These are phyloP conservation scores for Sungouiella blattae DNA, from an alignment of 805 yeast genomes.

Conservation along the genomic window DNA sequence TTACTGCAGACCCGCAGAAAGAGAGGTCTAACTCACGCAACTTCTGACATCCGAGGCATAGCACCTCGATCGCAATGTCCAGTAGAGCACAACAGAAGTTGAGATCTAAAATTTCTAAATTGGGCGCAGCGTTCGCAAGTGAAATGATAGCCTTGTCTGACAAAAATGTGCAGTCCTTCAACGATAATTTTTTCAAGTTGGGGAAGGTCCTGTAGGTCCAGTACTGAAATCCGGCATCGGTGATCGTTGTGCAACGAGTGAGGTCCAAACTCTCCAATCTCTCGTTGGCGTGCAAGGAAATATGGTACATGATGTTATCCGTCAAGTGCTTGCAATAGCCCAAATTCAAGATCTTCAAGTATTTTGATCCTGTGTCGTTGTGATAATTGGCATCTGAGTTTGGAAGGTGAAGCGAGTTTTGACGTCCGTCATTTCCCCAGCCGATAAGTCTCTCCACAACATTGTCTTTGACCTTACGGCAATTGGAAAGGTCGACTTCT, in stretches of 20 bases:
- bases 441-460: conserved; percentile 70
- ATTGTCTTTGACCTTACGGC: conserved; percentile 69
- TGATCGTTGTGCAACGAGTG: conserved; percentile 74
- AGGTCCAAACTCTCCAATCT: conserved; percentile 56
- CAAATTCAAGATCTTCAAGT: conserved; percentile 49
- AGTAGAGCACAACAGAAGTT: conserved; percentile 75
- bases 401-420: conserved; percentile 6
- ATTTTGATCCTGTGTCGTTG: conserved; percentile 53
- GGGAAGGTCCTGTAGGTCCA: conserved; percentile 62
- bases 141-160: conserved; percentile 63
- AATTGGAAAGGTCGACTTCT: conserved; percentile 65
- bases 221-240: conserved; percentile 66
- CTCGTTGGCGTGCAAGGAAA: conserved; percentile 56
- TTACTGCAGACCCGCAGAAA: conserved; percentile 77
- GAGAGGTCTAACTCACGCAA: conserved; percentile 55
- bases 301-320: conserved; percentile 61
- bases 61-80: conserved; percentile 63
- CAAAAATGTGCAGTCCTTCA: conserved; percentile 72
- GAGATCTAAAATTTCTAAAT: conserved; percentile 53
- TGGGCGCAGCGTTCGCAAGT: conserved; percentile 58
- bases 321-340: conserved; percentile 78
- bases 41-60: conserved; percentile 62
- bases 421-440: conserved; percentile 23
- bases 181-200: conserved; percentile 46
- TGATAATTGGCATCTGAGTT: conserved; percentile 11